Conservation (phyloP, 2,329 filamentous ascomycete genomes). For the Fusarium pseudograminearum region DNA sequence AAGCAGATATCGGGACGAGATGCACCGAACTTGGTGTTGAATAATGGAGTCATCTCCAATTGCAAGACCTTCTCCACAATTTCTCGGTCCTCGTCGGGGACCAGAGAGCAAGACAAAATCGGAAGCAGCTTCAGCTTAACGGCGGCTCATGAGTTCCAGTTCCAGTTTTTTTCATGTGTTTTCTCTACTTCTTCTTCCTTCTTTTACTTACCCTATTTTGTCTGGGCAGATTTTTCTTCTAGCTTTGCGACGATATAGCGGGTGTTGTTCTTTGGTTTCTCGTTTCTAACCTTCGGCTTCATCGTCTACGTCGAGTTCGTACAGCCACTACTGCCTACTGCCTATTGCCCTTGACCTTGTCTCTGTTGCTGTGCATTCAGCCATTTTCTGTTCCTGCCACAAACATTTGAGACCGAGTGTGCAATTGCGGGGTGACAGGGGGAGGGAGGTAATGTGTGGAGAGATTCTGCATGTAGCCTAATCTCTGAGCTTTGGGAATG, state of each 20-base stretch:
- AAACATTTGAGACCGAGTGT: constrained; percentile 7
- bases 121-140: constrained; percentile 15
- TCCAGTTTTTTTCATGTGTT: neutral
- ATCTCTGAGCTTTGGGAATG: neutral
- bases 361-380: neutral
- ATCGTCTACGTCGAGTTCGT: neutral
- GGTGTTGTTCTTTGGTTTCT: neutral
- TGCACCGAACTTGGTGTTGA: constrained; percentile 36
- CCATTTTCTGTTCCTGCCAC: constrained; percentile 3
- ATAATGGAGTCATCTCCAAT: constrained; percentile 36
- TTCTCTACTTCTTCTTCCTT: neutral
- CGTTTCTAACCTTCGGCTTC: neutral
- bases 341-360: neutral
- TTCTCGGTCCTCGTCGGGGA: constrained; percentile 39
- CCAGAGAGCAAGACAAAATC: constrained; percentile 13
- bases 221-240: neutral
- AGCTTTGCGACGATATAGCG: neutral
- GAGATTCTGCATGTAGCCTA: neutral
- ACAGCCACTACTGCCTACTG: neutral
- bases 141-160: constrained; percentile 22
- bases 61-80: constrained; percentile 29
- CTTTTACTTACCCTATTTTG: neutral
- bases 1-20: constrained; percentile 37
- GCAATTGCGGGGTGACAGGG: constrained; percentile 31
- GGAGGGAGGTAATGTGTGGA: constrained; percentile 5